Base-by-base conservation (phyloP, 2,329 filamentous ascomycete species). In the Aspergillus caelatus region DNA sequence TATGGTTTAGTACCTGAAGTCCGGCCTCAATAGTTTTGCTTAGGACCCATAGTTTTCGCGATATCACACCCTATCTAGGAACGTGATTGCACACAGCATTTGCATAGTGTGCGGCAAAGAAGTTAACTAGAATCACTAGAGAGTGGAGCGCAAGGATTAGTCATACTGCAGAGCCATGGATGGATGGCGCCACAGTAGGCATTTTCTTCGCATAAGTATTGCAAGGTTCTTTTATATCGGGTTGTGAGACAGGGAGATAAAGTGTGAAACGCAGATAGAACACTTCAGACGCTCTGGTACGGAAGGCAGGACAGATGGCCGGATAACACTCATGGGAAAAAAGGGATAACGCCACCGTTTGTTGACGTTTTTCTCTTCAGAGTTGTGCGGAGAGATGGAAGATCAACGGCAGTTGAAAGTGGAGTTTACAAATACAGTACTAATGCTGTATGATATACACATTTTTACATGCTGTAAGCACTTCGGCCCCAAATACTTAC, bases 71-170 rank as follows among this genome's bases (percentile, higher is more conserved):
- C n/a, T 32, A 19, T 9, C 26, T 26, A 23, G 26, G 28, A 48
- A 58, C 32, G 19, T 48, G 41, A 36, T 32, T 45, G 52, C 52
- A 39, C 52, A 55, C 5, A 55, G n/a, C 16, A 26, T 39, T 55
- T 39, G 10, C 39, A 65, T 67, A 57, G 67, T 48, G 65, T 55
- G 66, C 65, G 64, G 66, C 58, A 66, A 68, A 67, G 67, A 67
- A 68, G 16, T 39, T 62, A 62, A 66, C 68, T 73, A 74, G 63
- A 69, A 67, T 54, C 66, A 73, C 68, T 74, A 74, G 71, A 63
- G 28, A 41, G 71, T 74, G 72, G 72, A 57, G 62, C 12, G 32
- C 39, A 9, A 39, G 14, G 26, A 57, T 60, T 63, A 64, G 61
- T 53, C 53, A 39, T 21, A 39, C 11, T 41, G 55, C 45, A 28